A percentile compares a stretch with the other conserved stretches of the same genome.
phyloP scores from a whole-genome alignment of 2,329 filamentous ascomycete species.

The Pseudogymnoascus sp. region DNA sequence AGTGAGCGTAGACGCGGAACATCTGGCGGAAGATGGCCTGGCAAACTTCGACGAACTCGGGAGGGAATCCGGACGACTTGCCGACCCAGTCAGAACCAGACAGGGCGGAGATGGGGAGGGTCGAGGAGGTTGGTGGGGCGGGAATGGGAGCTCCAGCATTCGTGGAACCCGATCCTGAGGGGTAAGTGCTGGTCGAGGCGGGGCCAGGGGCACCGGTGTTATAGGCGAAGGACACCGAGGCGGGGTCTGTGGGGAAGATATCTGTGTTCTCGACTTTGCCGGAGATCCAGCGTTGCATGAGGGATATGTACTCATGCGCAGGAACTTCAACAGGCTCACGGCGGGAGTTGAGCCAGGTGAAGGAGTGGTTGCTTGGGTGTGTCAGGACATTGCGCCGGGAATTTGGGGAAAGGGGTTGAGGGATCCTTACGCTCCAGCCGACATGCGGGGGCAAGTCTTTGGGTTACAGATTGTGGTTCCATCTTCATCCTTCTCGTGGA shows the following conservation, averaged over 20 bases:
- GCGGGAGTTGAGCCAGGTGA: conserved; percentile 89
- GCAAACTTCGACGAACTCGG: conserved; percentile 82
- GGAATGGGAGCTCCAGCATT: conserved; percentile 29
- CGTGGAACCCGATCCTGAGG: conserved; percentile 38
- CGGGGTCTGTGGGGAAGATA: conserved; percentile 84
- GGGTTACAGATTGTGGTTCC: conserved; percentile 76
- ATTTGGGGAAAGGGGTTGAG: not conserved
- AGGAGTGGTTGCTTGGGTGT: conserved; percentile 70
- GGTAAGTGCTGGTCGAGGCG: conserved; percentile 47
- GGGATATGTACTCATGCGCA: conserved; percentile 85
- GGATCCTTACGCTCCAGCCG: conserved; percentile 74
- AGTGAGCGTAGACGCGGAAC: conserved; percentile 95
- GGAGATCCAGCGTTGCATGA: conserved; percentile 95
- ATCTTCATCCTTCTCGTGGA: conserved; percentile 78
- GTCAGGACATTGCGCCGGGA: conserved; percentile 12
- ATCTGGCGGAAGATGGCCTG: conserved; percentile 95
- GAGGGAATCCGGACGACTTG: conserved; percentile 86
- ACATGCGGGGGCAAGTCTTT: conserved; percentile 82
- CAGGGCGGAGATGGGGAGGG: conserved; percentile 53
- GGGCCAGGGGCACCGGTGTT: conserved; percentile 55
- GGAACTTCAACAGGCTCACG: conserved; percentile 86
- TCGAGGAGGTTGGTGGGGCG: conserved; percentile 35
- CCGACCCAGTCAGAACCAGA: conserved; percentile 71
- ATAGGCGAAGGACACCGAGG: conserved; percentile 58
- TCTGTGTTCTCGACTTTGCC: conserved; percentile 86